Evolutionary conservation across 768 basidiomycete genomes (phyloP).

Genomic region (Rhodosporidiobolus odoratus): DNA sequence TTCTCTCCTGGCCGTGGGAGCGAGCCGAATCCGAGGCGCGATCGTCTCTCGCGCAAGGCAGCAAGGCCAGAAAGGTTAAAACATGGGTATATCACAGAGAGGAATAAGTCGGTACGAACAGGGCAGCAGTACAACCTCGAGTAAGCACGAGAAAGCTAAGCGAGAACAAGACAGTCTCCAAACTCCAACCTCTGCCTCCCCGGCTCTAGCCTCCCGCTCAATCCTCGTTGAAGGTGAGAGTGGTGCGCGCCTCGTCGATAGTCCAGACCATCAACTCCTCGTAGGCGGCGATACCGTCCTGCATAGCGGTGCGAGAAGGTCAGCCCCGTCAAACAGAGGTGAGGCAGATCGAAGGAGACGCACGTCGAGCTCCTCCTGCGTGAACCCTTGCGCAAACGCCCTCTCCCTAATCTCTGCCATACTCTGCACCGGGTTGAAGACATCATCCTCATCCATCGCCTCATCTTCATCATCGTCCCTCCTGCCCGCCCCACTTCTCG

Average conservation of each 20-base stretch:
- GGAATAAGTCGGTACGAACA: too few relatives aligned
- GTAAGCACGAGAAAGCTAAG: background rate
- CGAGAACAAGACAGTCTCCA: background rate
- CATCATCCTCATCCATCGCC: constrained; percentile 50
- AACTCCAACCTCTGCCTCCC: background rate
- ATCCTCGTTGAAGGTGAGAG: constrained; percentile 27
- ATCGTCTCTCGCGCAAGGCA: too few relatives aligned
- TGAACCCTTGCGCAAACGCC: constrained; percentile 79
- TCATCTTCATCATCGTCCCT: constrained; percentile 61
- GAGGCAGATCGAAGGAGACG: background rate
- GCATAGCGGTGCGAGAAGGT: background rate
- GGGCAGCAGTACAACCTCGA: too few relatives aligned
- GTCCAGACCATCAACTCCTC: constrained; percentile 41
- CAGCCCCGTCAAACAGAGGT: background rate
- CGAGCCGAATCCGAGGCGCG: too few relatives aligned
- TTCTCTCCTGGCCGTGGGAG: too few relatives aligned
- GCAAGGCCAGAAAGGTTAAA: too few relatives aligned
- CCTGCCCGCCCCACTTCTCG: constrained; percentile 43
- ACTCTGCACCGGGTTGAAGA: constrained; percentile 61
- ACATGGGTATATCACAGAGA: too few relatives aligned
- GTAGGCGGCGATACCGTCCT: constrained; percentile 42
- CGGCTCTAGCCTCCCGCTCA: background rate
- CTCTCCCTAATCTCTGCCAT: constrained; percentile 84
- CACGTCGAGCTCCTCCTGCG: constrained; percentile 70
- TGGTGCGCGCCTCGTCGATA: constrained; percentile 32